Base-by-base conservation (phyloP, 2,329 filamentous ascomycete species). In the Pseudocercospora eumusae region DNA sequence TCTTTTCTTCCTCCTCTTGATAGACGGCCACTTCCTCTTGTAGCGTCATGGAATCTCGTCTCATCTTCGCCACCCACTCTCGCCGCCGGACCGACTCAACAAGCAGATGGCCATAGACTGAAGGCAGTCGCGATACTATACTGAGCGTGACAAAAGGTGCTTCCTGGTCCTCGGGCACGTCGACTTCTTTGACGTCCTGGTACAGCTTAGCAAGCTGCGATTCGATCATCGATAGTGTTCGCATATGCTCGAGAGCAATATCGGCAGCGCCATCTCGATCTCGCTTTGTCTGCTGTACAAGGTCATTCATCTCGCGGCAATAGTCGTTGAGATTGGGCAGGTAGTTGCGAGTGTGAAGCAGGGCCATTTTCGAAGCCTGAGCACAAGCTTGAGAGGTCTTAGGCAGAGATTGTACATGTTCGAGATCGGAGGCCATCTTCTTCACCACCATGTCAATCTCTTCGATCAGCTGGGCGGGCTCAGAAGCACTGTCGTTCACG, bases 31-130 rank as follows among this genome's bases (percentile, higher is more conserved):
- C 91, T 73, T 98, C 93, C 74, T 98, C 96, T 25, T 92, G 92
- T 25, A 99, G 79, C 0, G 89, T 91, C 2, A 90, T 88, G 0
- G 93, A 95, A 71, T 98, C 95, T 2, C 86, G 84, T 73, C 89
- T 91, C 75, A 98, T 89, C 76, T 96, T 96, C 57, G 96, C 91
- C 11, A 86, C 86, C 93, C 95, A 99, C 77, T 97, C 93, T 33
- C 88, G 88, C 21, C 95, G 88, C 61, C 91, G 86, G 44, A 97
- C 86, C 15, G 92, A 89, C 76, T 99, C 95, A 3, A 91, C 85
- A 20, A 96, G 80, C 62, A 96, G 90, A 2, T 92, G 93, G 0
- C 93, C 93, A 74, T 98, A 99, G 69, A 96, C 87, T 60, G 89
- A 88, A 0, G 95, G 95, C 28, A 98, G 83, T 65, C 93, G 87